These are phyloP conservation scores for Euptelea pleiosperma DNA, from an alignment of 164 flowering plant genomes.

Conservation along the genomic window DNA sequence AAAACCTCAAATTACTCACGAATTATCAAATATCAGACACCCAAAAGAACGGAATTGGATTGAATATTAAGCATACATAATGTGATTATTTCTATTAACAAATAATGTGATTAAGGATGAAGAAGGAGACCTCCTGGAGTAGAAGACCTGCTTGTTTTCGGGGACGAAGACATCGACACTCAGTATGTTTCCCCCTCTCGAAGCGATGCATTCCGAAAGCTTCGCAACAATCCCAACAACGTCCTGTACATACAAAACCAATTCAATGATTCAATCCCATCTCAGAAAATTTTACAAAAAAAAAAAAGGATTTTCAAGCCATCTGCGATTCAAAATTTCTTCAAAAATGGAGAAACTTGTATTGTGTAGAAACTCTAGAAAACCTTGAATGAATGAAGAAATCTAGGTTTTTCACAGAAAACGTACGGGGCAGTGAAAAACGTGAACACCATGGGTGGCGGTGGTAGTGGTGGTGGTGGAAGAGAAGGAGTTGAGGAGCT, in stretches of 20 bases:
- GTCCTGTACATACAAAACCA: conserved; percentile 40
- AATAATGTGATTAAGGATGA: too few species aligned
- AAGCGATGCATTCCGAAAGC: conserved; percentile 86
- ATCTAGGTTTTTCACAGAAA: neutral
- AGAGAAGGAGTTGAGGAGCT: conserved; percentile 17
- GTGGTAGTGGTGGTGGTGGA: conserved; percentile 18
- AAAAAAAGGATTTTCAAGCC: neutral
- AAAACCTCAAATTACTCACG: too few species aligned
- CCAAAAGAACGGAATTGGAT: neutral
- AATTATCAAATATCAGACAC: too few species aligned
- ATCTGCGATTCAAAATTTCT: neutral
- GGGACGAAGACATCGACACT: conserved; percentile 84
- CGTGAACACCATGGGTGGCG: conserved; percentile 67
- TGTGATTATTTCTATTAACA: too few species aligned
- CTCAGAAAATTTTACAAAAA: neutral
- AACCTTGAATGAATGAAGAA: neutral
- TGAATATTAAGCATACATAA: neutral
- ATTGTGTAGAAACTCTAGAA: neutral
- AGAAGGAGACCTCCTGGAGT: conserved; percentile 66
- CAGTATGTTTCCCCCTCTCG: conserved; percentile 85
- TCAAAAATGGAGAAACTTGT: neutral
- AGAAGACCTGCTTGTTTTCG: conserved; percentile 72
- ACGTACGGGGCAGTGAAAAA: conserved; percentile 83
- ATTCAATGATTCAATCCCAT: conserved; percentile 4
- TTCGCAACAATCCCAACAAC: conserved; percentile 85